Evolutionary conservation across 129 eudicot species (phyloP).

Genomic region (Rutidosis leptorrhynchoides): DNA sequence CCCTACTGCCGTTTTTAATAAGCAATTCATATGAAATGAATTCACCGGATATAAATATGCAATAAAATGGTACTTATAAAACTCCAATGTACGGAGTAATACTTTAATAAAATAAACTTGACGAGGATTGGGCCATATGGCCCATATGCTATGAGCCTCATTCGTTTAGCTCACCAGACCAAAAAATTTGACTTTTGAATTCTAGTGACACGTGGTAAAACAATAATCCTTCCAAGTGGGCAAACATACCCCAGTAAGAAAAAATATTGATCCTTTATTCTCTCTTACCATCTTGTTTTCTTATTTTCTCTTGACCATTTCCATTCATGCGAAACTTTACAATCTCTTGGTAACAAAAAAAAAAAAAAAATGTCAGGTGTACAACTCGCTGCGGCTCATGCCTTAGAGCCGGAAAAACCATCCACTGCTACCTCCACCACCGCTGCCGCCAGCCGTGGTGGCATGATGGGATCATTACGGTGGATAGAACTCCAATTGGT

Average conservation of each 20-base stretch:
- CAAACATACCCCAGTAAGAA: slow-evolving; percentile 19
- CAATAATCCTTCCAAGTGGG: background rate
- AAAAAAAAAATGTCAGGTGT: slow-evolving; percentile 55
- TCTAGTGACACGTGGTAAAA: background rate
- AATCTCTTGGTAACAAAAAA: slow-evolving; percentile 2
- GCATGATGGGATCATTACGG: slow-evolving; percentile 62
- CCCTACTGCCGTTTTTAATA: too few relatives aligned
- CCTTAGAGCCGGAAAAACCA: slow-evolving; percentile 24
- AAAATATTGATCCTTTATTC: slow-evolving; percentile 19
- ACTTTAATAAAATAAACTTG: too few relatives aligned
- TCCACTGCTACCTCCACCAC: slow-evolving; percentile 1
- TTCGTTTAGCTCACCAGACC: background rate
- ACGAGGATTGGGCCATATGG: too few relatives aligned
- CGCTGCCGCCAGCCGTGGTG: slow-evolving; percentile 25
- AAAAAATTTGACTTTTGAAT: background rate
- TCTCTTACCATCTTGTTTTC: background rate
- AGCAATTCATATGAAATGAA: too few relatives aligned
- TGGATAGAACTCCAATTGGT: slow-evolving; percentile 70
- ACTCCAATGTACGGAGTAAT: too few relatives aligned
- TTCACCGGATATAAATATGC: too few relatives aligned
- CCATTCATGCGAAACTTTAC: slow-evolving; percentile 3
- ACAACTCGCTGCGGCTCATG: slow-evolving; percentile 48
- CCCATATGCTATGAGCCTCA: background rate
- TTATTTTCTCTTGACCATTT: background rate
- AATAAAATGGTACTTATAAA: too few relatives aligned